Evolutionary conservation across 768 basidiomycete species (phyloP), one percentile per base, ranked within the genome.

Genomic region (Mrakia frigida): DNA sequence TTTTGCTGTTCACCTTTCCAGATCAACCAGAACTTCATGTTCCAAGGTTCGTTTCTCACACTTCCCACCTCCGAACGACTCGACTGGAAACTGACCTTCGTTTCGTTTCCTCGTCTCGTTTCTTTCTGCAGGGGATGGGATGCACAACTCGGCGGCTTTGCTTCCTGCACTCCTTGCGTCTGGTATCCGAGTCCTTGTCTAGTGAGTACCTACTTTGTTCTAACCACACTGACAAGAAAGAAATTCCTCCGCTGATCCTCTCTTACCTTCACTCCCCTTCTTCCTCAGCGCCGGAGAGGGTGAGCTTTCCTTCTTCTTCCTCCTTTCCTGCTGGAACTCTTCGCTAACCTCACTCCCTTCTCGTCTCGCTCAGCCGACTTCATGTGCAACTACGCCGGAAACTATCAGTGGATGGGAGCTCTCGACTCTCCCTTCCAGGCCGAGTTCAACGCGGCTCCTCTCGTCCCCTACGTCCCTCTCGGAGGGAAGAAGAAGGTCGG

Each of bases 151-250:
- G 43, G 91, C 93, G 0, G 83, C 84, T 43, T 86, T 97, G 14
- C 85, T 98, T 14, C 90, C 92, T 2, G 89, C 91, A 60, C 86
- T 99, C 52, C 85, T 99, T 63, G 87, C 93, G 70, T 88, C 89
- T 53, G 95, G 94, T 7, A 86, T 99, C 52, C 85, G 92, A 74
- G 84, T 99, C 61, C 84, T 98, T 41, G 89, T 98, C 60, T 98
- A 97, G 56, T 56, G 10, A 56, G 56, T 2, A 28, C n/a, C n/a
- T n/a, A n/a, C n/a, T n/a, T n/a, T n/a, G n/a, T n/a, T n/a, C n/a
- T n/a, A n/a, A n/a, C n/a, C n/a, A n/a, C n/a, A n/a, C n/a, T n/a
- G n/a, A n/a, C n/a, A n/a, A n/a, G n/a, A n/a, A n/a, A n/a, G n/a
- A n/a, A n/a, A n/a, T 23, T 23, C 16, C 16, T 14, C 16, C 14